Evolutionary conservation across 1,284 basidiomycete species (phyloP), one percentile per base, ranked within the genome.

Genomic region (Pseudozyma pruni): DNA sequence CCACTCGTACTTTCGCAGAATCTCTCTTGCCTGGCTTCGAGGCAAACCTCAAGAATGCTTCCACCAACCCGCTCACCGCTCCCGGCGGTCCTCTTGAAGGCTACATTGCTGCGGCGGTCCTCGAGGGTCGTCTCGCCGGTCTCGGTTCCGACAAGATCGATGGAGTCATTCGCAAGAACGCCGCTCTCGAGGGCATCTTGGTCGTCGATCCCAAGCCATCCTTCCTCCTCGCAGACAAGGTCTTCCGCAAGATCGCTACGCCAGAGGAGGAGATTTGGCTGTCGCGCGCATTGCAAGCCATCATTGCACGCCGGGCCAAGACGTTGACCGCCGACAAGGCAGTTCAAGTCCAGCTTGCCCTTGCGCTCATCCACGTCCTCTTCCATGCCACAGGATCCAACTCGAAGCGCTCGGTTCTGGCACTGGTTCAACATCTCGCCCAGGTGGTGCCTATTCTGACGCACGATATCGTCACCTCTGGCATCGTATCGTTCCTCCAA

Each of bases 171-270:
- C 39, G 50, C 31, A 66, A 69, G 23, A 68, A 73, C 20, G 70
- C 63, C 16, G 59, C 56, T 8, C 46, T 75, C 20, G 56, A 72
- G 22, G 56, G 55, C 19, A 63, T 81, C 16, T 39, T 76, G 13
- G 54, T 61, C 9, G 50, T 60, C 25, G 54, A 55, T 9, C 64
- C 72, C 20, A 82, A 81, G 56, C 74, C 76, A 17, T 80, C 80
- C 39, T 82, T 82, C 66, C 72, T 82, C 11, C 58, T 82, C 10
- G 62, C 60, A 22, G 80, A 79, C 25, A 77, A 78, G 60, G 75
- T 82, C 35, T 67, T 63, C 46, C 76, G 76, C 25, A 78, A 76
- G 49, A 59, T 78, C 27, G 45, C 68, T 14, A 63, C 72, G 2
- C 56, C 53, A 0, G 73, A 72, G 8, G 74, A 78, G 33, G 71